These are phyloP conservation scores for Daldinia loculata DNA, from an alignment of 495 filamentous ascomycete genomes.

Conservation along the genomic window DNA sequence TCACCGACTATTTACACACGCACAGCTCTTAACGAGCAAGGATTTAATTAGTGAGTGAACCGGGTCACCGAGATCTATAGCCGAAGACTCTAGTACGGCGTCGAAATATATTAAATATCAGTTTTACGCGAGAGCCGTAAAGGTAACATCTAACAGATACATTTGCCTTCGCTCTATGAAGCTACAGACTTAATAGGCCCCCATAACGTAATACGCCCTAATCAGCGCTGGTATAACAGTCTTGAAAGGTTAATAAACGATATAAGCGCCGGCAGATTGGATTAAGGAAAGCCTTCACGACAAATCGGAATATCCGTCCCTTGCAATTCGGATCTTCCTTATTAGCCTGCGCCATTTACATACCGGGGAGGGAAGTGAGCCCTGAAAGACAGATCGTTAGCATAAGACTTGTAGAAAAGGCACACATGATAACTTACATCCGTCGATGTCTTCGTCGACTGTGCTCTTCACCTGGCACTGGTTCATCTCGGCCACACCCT, in stretches of 20 bases:
- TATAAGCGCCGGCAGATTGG: not conserved
- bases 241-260: not conserved
- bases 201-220: not conserved
- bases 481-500: conserved; percentile 55
- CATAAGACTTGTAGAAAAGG: not conserved
- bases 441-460: conserved; percentile 56
- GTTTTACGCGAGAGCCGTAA: too few relatives aligned
- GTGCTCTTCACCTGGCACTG: conserved; percentile 52
- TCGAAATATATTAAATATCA: too few relatives aligned
- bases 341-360: not conserved
- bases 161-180: not conserved
- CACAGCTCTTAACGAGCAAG: too few relatives aligned
- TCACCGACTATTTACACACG: too few relatives aligned
- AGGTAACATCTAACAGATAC: not conserved
- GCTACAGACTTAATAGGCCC: not conserved
- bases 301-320: not conserved
- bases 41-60: too few relatives aligned
- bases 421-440: conserved; percentile 51
- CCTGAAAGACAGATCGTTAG: conserved; percentile 9
- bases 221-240: not conserved
- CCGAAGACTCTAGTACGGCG: too few relatives aligned
- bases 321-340: not conserved
- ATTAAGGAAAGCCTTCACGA: not conserved
- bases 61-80: too few relatives aligned
- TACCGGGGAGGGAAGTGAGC: conserved; percentile 26